Percentiles rank a stretch among this genome's conserved stretches.
Conservation (phyloP, 192 early-diverging fungal genomes). For the Phlyctochytrium arcticum region DNA sequence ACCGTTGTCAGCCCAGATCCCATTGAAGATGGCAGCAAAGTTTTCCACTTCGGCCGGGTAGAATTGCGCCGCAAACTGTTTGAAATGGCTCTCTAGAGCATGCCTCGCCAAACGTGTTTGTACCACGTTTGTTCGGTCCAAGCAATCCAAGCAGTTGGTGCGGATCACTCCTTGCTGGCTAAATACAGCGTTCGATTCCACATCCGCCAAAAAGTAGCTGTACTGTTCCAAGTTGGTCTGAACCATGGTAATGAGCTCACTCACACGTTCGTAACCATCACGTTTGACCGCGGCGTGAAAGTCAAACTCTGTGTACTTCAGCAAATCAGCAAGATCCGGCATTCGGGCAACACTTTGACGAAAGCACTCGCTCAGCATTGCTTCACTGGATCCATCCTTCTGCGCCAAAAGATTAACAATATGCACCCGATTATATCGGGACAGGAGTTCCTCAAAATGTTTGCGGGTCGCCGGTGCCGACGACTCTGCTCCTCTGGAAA, state of each 20-base stretch:
- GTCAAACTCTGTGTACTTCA: slow-evolving; percentile 76
- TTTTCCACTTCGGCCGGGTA: slow-evolving; percentile 19
- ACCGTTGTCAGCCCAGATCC: slow-evolving; percentile 74
- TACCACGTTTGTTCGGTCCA: slow-evolving; percentile 93
- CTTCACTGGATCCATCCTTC: slow-evolving; percentile 66
- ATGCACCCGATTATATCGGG: slow-evolving; percentile 70
- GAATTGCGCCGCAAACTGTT: slow-evolving; percentile 16
- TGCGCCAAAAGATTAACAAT: slow-evolving; percentile 74
- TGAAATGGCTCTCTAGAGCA: slow-evolving; percentile 9
- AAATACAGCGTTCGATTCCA: slow-evolving; percentile 48
- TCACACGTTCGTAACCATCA: slow-evolving; percentile 72
- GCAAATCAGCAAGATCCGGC: slow-evolving; percentile 31
- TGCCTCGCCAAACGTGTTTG: slow-evolving; percentile 52
- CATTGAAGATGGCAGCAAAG: slow-evolving; percentile 35
- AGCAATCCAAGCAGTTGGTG: slow-evolving; percentile 80
- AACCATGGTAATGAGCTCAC: slow-evolving; percentile 53
- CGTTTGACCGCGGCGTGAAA: slow-evolving; percentile 76
- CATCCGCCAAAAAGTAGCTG: slow-evolving; percentile 69
- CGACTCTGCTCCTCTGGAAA: slow-evolving; percentile 76
- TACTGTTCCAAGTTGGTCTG: slow-evolving; percentile 48
- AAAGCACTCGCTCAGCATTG: slow-evolving; percentile 64
- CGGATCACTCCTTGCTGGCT: slow-evolving; percentile 81
- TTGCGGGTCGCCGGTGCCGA: slow-evolving; percentile 73
- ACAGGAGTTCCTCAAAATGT: slow-evolving; percentile 65
- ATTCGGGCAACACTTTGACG: slow-evolving; percentile 37